These are phyloP conservation scores for Cryphonectria japonica DNA, from an alignment of 2,329 filamentous ascomycete species.

Conservation along the genomic window DNA sequence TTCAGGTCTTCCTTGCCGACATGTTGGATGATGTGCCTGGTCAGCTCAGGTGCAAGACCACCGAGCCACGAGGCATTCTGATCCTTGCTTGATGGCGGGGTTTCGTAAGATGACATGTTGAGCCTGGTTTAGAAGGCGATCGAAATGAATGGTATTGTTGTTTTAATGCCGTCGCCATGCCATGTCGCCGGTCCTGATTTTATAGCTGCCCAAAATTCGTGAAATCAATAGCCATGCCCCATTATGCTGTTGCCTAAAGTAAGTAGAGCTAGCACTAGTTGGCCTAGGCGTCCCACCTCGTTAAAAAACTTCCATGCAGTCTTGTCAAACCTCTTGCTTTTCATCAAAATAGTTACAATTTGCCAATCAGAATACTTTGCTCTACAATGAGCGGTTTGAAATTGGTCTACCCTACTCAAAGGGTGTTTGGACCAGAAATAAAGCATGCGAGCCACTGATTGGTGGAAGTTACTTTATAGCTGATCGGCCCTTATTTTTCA, in stretches of 20 bases:
- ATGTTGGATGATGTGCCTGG: conserved; percentile 12
- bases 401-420: too few species aligned
- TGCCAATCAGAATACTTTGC: too few species aligned
- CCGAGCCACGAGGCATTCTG: background rate
- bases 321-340: too few species aligned
- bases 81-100: background rate
- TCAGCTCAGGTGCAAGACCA: conserved; percentile 19
- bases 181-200: background rate
- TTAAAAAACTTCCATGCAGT: too few species aligned
- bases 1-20: conserved; percentile 12
- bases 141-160: too few species aligned
- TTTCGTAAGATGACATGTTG: background rate
- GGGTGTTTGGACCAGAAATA: too few species aligned
- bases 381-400: too few species aligned
- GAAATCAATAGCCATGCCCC: background rate
- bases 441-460: too few species aligned
- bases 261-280: background rate
- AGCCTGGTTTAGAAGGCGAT: background rate
- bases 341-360: too few species aligned
- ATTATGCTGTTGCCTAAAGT: too few species aligned
- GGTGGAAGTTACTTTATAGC: too few species aligned
- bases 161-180: background rate
- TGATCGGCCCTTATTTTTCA: too few species aligned
- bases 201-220: background rate
- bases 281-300: background rate